A percentile compares a stretch with the other conserved stretches of the same genome.
Conservation (phyloP, 148 eudicot genomes). For the Heliosperma pusillum region DNA sequence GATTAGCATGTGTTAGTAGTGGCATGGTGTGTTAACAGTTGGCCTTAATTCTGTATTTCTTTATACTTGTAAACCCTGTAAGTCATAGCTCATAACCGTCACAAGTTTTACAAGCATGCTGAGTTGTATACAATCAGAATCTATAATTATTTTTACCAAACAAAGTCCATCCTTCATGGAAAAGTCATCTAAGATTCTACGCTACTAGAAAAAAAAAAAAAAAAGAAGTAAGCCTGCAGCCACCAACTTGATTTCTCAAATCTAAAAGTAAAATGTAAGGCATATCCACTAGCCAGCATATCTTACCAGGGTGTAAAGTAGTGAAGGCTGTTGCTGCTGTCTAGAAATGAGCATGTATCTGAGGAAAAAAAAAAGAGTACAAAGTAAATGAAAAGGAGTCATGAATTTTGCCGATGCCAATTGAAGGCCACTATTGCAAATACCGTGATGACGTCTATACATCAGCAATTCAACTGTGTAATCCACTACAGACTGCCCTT, state of each 20-base stretch:
- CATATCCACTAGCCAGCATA: slow-evolving; percentile 5
- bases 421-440: slow-evolving; percentile 2
- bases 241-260: not conserved
- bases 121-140: not conserved
- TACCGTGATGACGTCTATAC: not conserved
- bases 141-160: not conserved
- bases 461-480: not conserved
- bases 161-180: not conserved
- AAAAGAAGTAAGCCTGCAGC: no score
- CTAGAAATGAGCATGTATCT: slow-evolving; percentile 82
- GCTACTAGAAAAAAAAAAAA: no score
- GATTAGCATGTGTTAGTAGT: not conserved
- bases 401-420: not conserved
- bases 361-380: slow-evolving; percentile 12
- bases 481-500: not conserved
- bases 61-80: not conserved
- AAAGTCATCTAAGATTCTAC: not conserved
- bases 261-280: not conserved
- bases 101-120: not conserved
- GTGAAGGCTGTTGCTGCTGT: slow-evolving; percentile 64
- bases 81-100: not conserved
- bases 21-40: not conserved
- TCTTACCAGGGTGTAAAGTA: slow-evolving; percentile 87
- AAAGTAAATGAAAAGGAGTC: not conserved
- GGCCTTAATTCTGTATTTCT: not conserved